Percentiles rank a stretch among this genome's conserved stretches.
Conservation (phyloP, 2,329 filamentous ascomycete genomes). For the Talaromyces verruculosus region DNA sequence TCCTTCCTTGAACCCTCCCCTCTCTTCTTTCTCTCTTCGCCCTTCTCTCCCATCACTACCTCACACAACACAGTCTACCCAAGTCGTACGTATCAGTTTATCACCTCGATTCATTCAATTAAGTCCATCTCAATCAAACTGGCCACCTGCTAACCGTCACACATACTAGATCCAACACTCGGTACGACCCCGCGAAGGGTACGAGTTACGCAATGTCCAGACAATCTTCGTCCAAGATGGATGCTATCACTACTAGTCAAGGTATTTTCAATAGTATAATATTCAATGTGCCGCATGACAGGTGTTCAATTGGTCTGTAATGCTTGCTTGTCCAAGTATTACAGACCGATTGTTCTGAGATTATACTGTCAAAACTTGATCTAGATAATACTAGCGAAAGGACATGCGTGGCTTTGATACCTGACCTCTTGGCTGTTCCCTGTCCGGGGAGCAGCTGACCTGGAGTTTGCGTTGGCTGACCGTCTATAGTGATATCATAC, state of each 20-base stretch:
- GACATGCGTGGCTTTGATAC: constrained; percentile 70
- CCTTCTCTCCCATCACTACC: neutral
- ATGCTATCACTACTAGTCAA: constrained; percentile 37
- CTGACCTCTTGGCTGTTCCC: constrained; percentile 31
- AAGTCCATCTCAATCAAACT: neutral
- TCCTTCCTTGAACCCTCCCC: neutral
- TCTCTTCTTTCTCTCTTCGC: neutral
- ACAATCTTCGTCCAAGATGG: constrained; percentile 25
- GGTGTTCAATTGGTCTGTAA: constrained; percentile 37
- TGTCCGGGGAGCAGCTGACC: constrained; percentile 2
- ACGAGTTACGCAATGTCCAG: constrained; percentile 18
- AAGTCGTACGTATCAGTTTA: neutral
- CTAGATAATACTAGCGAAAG: constrained; percentile 86
- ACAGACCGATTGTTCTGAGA: constrained; percentile 60
- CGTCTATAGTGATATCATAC: constrained; percentile 23
- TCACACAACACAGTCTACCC: neutral
- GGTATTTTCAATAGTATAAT: constrained; percentile 44
- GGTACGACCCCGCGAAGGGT: constrained; percentile 22
- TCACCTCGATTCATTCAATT: neutral
- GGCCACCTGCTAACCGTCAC: neutral
- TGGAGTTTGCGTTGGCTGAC: constrained; percentile 20
- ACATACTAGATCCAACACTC: constrained; percentile 4
- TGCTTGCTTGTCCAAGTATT: constrained; percentile 19
- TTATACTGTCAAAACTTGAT: constrained; percentile 81
- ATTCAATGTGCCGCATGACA: constrained; percentile 46